Evolutionary conservation across 805 yeast species (phyloP).

Genomic region (Debaryomyces prosopidis): DNA sequence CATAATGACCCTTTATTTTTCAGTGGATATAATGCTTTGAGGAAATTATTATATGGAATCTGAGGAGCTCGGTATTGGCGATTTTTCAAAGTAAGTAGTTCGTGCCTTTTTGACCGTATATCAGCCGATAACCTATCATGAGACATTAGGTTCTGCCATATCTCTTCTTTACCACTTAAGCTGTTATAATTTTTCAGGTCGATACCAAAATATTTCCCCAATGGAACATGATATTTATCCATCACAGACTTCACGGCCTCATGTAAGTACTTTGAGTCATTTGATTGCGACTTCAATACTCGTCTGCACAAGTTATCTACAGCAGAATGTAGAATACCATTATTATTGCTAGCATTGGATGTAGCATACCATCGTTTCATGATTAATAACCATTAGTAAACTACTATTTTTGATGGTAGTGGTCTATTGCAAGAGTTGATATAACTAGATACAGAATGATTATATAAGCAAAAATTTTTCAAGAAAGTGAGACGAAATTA

Average conservation of each 20-base stretch:
- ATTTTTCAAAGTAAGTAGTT: background rate
- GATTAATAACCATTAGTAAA: background rate
- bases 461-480: conserved; percentile 8
- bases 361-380: conserved; percentile 6
- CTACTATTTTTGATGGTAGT: no score
- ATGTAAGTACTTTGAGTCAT: conserved; percentile 8
- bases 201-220: conserved; percentile 5
- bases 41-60: conserved; percentile 10
- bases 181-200: background rate
- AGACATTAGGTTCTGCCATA: conserved; percentile 3
- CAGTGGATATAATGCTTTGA: conserved; percentile 20
- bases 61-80: conserved; percentile 3
- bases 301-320: conserved; percentile 3
- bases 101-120: background rate
- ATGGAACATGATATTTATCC: conserved; percentile 7
- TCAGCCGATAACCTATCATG: background rate
- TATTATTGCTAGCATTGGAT: background rate
- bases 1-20: background rate
- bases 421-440: no score
- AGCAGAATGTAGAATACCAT: background rate
- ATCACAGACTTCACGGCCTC: conserved; percentile 12
- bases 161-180: background rate
- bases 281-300: conserved; percentile 4
- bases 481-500: background rate
- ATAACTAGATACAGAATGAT: background rate